Percentiles rank a stretch among this genome's conserved stretches.
Evolutionary conservation across 805 yeast genomes (phyloP).

Genomic region (Candida endomychidarum): DNA sequence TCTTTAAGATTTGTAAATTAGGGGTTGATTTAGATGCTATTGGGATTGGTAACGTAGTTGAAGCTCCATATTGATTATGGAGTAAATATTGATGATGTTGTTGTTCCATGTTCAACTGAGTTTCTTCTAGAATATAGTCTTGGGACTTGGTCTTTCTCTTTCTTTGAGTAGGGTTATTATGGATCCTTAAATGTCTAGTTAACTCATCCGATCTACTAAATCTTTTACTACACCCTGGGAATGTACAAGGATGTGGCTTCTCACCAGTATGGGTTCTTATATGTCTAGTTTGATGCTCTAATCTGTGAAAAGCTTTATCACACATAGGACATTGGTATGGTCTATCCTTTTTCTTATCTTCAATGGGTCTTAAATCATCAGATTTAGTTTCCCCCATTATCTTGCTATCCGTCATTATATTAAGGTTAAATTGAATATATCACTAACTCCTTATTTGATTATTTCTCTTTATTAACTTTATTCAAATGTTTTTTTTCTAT

Average conservation of each 20-base stretch:
- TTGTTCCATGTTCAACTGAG: constrained; percentile 10
- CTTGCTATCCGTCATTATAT: no score
- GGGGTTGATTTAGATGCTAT: constrained; percentile 8
- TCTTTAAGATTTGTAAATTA: constrained; percentile 1
- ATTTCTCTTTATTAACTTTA: not conserved
- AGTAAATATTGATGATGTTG: constrained; percentile 9
- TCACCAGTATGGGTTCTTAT: constrained; percentile 93
- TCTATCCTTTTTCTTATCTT: constrained; percentile 35
- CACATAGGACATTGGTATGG: constrained; percentile 88
- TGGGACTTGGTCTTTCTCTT: constrained; percentile 34
- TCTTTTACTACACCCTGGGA: constrained; percentile 79
- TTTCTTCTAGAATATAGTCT: constrained; percentile 9
- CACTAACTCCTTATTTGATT: not conserved
- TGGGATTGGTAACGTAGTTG: constrained; percentile 1
- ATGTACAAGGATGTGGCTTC: constrained; percentile 82
- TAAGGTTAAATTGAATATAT: not conserved
- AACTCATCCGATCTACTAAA: constrained; percentile 83
- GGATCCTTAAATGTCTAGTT: constrained; percentile 82
- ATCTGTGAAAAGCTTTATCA: constrained; percentile 79
- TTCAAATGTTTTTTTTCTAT: not conserved
- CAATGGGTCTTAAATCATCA: not conserved
- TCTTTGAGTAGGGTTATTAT: constrained; percentile 55
- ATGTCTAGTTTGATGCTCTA: constrained; percentile 90
- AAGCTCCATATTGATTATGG: constrained; percentile 8
- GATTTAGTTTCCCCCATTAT: constrained; percentile 21